Evolutionary conservation across 2,329 filamentous ascomycete genomes (phyloP).

Genomic region (Xylaria sp.): DNA sequence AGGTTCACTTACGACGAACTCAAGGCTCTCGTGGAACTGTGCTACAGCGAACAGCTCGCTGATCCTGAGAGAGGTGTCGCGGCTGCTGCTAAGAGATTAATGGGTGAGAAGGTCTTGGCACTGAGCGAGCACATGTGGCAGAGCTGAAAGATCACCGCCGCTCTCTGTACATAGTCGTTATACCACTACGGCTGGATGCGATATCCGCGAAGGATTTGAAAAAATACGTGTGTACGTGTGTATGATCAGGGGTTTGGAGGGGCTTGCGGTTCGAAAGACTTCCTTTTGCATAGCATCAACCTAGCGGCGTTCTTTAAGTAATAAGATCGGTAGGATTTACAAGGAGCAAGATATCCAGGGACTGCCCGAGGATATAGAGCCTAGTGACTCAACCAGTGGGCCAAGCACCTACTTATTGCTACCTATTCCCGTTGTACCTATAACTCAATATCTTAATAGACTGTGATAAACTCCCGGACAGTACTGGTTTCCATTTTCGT

Average conservation of each 20-base stretch:
- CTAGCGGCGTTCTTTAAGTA: background rate
- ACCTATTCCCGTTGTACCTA: too few species aligned
- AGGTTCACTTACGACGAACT: constrained; percentile 68
- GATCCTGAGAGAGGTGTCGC: constrained; percentile 70
- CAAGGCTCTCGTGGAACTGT: constrained; percentile 67
- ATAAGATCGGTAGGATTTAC: background rate
- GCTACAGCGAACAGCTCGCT: constrained; percentile 67
- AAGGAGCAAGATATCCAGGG: background rate
- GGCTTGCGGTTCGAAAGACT: background rate
- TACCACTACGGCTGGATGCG: background rate
- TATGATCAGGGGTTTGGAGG: background rate
- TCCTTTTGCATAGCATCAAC: background rate
- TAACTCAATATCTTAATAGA: too few species aligned
- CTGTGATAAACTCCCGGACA: background rate
- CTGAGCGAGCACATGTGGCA: constrained; percentile 76
- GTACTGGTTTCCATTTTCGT: background rate
- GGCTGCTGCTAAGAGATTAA: constrained; percentile 66
- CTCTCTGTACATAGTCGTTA: constrained; percentile 5
- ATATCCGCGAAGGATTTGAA: background rate
- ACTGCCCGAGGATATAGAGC: background rate
- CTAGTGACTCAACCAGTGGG: background rate
- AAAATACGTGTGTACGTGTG: background rate
- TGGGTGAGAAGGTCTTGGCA: constrained; percentile 70
- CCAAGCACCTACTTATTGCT: background rate
- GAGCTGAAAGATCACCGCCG: constrained; percentile 42